Evolutionary conservation across 176 grass and related monocot genomes (phyloP), one percentile per base, ranked within the genome.

Genomic region (Lolium multiflorum): DNA sequence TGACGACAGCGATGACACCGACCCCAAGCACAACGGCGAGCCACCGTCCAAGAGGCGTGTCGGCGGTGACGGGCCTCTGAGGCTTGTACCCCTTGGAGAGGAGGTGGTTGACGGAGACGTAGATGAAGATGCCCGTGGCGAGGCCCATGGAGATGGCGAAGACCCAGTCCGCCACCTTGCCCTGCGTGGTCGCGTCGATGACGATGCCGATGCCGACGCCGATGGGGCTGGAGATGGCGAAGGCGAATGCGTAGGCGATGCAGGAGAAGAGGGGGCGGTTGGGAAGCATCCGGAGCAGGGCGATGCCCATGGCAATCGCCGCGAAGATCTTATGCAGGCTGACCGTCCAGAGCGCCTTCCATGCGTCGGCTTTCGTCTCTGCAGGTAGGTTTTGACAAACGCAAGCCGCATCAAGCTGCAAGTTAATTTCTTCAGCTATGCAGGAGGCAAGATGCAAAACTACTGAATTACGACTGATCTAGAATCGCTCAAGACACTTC

Each of bases 271-370:
- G 68, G 0, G 96, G 93, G 1, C 93, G 88, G 77, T 93, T 84
- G 6, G 96, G 96, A 21, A 98, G 78, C 93, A 95, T 98, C 35
- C 93, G 84, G 18, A 98, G 88, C 48, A 98, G 88, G 1, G 96
- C 96, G 28, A 98, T 98, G 49, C 96, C 96, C 96, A 98, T 95
- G 47, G 96, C 96, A 56, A 98, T 89, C 25, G 96, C 96, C 12
- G 93, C 96, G 16, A 98, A 98, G 63, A 98, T 85, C 86, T 98
- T 98, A 90, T 98, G 93, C 62, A 98, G 86, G 82, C 96, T 89
- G 78, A 98, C 94, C 11, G 96, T 98, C 96, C 96, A 98, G 21
- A 98, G 83, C 11, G 93, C 91, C 77, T 93, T 95, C 96, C 96
- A 98, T 22, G 93, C 96, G 75, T 98, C 90, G 3, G 56, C 96